Conservation (phyloP, 2,329 filamentous ascomycete species). For the Rutstroemia sp. region DNA sequence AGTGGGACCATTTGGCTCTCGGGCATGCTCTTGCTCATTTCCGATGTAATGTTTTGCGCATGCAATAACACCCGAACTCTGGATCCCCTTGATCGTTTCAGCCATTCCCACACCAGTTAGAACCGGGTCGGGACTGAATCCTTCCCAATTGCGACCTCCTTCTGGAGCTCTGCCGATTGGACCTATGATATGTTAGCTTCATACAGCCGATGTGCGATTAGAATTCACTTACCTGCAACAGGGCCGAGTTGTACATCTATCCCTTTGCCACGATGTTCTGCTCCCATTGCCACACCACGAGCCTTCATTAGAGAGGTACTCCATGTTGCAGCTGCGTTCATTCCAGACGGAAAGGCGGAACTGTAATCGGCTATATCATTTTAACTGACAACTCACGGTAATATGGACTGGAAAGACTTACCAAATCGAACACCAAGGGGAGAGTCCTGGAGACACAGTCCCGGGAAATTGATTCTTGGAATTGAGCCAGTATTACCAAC, state of each 20-base stretch:
- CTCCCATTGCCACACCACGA: conserved; percentile 60
- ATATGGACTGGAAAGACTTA: conserved; percentile 11
- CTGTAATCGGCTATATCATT: conserved; percentile 51
- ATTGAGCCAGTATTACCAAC: conserved; percentile 30
- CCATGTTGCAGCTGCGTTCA: conserved; percentile 69
- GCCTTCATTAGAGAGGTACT: conserved; percentile 64
- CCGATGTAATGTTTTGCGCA: conserved; percentile 65
- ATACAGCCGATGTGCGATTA: neutral
- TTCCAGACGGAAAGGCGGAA: conserved; percentile 70
- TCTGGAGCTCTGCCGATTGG: conserved; percentile 59
- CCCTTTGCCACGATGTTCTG: conserved; percentile 67
- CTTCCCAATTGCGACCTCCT: conserved; percentile 65
- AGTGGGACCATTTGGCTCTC: conserved; percentile 27
- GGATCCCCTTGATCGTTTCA: conserved; percentile 67
- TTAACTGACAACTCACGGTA: conserved; percentile 32
- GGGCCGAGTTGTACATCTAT: conserved; percentile 65
- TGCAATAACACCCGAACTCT: conserved; percentile 73
- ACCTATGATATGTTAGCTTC: conserved; percentile 16
- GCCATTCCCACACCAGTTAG: conserved; percentile 66
- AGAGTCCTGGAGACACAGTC: conserved; percentile 29
- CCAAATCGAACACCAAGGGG: conserved; percentile 35
- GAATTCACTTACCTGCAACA: conserved; percentile 47
- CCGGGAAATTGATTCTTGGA: conserved; percentile 26
- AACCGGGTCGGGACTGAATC: conserved; percentile 65
- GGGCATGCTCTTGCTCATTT: conserved; percentile 61